These are phyloP conservation scores for Periconia macrospinosa DNA, from an alignment of 2,329 filamentous ascomycete genomes.

Conservation along the genomic window DNA sequence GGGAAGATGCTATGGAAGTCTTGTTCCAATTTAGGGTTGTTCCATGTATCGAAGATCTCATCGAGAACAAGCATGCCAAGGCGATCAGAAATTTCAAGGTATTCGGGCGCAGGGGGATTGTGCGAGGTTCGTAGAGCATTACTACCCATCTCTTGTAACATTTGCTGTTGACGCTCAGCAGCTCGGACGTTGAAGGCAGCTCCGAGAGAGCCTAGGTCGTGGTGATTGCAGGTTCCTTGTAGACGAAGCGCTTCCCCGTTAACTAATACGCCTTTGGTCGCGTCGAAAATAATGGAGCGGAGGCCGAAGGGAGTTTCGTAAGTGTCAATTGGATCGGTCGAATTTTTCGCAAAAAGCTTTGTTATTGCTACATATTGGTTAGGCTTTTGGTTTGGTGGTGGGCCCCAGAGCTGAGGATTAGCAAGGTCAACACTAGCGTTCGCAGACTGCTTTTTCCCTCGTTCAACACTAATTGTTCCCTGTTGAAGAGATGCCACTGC, in stretches of 20 bases:
- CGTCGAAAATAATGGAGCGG: constrained; percentile 46
- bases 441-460: constrained; percentile 33
- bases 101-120: constrained; percentile 56
- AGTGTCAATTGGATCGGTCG: constrained; percentile 40
- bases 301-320: constrained; percentile 58
- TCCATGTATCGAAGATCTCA: constrained; percentile 53
- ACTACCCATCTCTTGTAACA: constrained; percentile 54
- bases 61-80: constrained; percentile 55
- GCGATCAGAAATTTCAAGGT: constrained; percentile 54
- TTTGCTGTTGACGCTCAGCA: constrained; percentile 52
- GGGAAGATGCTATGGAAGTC: constrained; percentile 58
- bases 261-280: constrained; percentile 48
- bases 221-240: constrained; percentile 55
- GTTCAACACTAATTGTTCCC: constrained; percentile 30
- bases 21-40: constrained; percentile 47
- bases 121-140: constrained; percentile 57
- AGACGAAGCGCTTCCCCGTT: constrained; percentile 51
- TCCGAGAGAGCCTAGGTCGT: constrained; percentile 55
- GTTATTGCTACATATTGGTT: constrained; percentile 55
- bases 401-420: constrained; percentile 54
- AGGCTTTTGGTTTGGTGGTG: constrained; percentile 49
- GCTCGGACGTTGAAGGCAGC: constrained; percentile 55
- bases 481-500: constrained; percentile 39
- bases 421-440: constrained; percentile 41
- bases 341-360: constrained; percentile 29